Evolutionary conservation across 2,329 filamentous ascomycete genomes (phyloP), one percentile per base, ranked within the genome.

Genomic region (Scytalidium sp.): DNA sequence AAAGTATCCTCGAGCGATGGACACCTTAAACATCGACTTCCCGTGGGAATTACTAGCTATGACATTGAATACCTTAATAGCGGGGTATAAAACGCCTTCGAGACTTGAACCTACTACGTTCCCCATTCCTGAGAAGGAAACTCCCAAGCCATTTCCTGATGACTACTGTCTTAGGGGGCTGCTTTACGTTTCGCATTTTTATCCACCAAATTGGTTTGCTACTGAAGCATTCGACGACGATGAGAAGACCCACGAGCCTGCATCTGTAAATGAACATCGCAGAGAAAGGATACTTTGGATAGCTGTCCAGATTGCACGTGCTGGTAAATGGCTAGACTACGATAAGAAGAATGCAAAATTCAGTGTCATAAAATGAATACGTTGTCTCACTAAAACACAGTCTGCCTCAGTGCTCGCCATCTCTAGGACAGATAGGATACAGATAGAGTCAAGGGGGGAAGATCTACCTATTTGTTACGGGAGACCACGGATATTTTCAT

Each of bases 91-190:
- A 13, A 50, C 29, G 3, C 49, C 41, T 19, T 29, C 13, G n/a
- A 49, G 50, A 10, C 57, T 61, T 44, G 54, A 60, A 22, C 43
- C 29, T 23, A 32, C 51, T 1, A 29, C 46, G 1, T 60, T 64
- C 27, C 60, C 60, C 2, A 27, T 53, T 4, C 59, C 58, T 1
- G 56, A 59, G 32, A 59, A 58, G 32, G 57, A 61, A 29, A 59
- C 59, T 3, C 36, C 56, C 17, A 53, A 56, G 2, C 59, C 60
- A 15, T 59, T 63, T 17, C 59, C 61, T 1, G 62, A 65, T 32
- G 63, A 65, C 15, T 63, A 56, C 43, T 60, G 59, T 8, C 51
- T 64, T 23, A 56, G 59, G 19, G 63, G 63, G 0, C 49, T 65
- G 3, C 44, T 59, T 1, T 65, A 56, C 51, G 51, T 58, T 2